Base-by-base conservation (phyloP, 257 asterid species). In the Ajuga chamaepitys region DNA sequence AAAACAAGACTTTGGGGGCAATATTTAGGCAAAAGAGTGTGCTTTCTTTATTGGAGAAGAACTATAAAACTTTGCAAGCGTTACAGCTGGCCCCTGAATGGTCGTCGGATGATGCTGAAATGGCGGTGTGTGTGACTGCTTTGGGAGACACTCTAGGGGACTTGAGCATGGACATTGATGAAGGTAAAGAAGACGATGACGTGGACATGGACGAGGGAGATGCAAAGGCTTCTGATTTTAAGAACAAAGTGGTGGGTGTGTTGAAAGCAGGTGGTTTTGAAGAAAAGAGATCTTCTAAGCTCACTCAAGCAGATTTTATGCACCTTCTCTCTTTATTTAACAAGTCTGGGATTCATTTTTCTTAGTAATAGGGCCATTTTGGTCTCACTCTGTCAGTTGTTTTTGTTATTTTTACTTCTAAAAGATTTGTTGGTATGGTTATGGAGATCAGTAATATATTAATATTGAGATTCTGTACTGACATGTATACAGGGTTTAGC, bases 1-100 rank as follows among this genome's bases (percentile, higher is more conserved):
- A 90, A 73, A 94, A 94, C 78, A 94, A 83, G 70, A 94, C 98
- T 7, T 50, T 90, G 34, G 93, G 98, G 44, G 52, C 99, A n/a
- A 44, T 88, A 20, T 90, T 94, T 24, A 86, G 89, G 78, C 91
- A 82, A 68, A 94, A 94, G 77, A 58, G 63, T 5, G 90, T 88
- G 9, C 89, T 90, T 55, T 70, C 81, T 0, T 5, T 86, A 50
- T 91, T 94, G 6, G 98, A 88, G 82, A 94, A 83, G 96, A 94
- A 94, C 76, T 90, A 62, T 68, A 86, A 82, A 71, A 90, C 98
- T 4, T 63, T 94, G 88, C 95, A 86, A 62, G 92, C 95, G 1
- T 70, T 94, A 18, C 92, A 88, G 74, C 82, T 81, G 8, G 21
- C 79, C 0, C 72, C 79, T 2, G 84, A 84, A 1, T 88, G 74